phyloP scores from a whole-genome alignment of 352 stramenopile genomes.

The Phytophthora ramorum region DNA sequence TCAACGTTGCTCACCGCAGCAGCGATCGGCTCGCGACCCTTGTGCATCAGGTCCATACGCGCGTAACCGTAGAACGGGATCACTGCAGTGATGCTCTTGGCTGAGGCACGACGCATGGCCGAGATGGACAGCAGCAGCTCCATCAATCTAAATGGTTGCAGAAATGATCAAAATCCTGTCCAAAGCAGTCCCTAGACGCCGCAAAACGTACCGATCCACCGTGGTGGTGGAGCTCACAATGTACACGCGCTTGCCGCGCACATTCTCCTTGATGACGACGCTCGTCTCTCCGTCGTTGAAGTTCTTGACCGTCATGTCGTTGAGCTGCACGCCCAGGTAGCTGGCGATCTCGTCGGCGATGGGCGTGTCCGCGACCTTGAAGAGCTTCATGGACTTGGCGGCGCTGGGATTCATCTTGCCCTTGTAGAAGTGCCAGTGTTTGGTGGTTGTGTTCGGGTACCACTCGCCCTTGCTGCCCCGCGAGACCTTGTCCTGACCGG shows the following conservation, averaged over 20 bases:
- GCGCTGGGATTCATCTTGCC: conserved; percentile 86
- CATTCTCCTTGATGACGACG: conserved; percentile 75
- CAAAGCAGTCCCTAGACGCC: no score
- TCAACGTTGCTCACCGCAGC: conserved; percentile 51
- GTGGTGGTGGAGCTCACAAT: conserved; percentile 89
- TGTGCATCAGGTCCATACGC: conserved; percentile 87
- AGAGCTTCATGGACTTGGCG: conserved; percentile 89
- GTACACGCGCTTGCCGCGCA: conserved; percentile 86
- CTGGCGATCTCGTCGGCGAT: conserved; percentile 86
- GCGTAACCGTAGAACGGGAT: conserved; percentile 91
- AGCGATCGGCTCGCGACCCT: conserved; percentile 81
- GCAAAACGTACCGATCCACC: conserved; percentile 67
- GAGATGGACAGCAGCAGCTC: conserved; percentile 87
- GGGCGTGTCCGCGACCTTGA: conserved; percentile 88
- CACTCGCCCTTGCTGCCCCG: conserved; percentile 45
- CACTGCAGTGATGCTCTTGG: conserved; percentile 88
- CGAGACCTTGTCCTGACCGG: conserved; percentile 12
- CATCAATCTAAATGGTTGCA: conserved; percentile 61
- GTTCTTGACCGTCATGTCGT: conserved; percentile 83
- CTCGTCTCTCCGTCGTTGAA: conserved; percentile 89
- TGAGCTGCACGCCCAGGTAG: conserved; percentile 83
- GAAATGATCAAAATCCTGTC: background rate
- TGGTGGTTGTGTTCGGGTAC: conserved; percentile 86
- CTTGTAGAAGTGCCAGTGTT: conserved; percentile 91
- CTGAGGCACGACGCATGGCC: conserved; percentile 82